phyloP scores from a whole-genome alignment of 805 yeast genomes.

The Yarrowia sp. region DNA sequence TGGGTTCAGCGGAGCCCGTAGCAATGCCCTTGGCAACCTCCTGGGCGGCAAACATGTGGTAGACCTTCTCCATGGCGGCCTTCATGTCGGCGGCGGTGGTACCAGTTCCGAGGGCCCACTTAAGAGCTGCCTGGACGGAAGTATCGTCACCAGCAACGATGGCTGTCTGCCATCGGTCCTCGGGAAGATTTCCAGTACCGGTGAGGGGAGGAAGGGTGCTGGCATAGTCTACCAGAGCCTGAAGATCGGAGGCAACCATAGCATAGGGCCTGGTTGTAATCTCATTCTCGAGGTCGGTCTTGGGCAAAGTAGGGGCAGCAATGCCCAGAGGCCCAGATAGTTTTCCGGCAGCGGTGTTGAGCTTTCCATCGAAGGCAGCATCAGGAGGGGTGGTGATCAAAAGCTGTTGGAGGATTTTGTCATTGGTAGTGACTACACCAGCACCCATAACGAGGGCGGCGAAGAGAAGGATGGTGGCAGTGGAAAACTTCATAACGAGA shows the following conservation, averaged over 20 bases:
- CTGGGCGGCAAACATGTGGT: background rate
- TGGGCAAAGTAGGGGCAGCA: background rate
- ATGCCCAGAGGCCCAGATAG: no score
- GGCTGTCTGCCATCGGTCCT: background rate
- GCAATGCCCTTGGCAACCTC: background rate
- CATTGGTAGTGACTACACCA: background rate
- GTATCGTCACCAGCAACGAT: background rate
- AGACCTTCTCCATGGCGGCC: background rate
- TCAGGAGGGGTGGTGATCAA: background rate
- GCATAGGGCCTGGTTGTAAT: background rate
- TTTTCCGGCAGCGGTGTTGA: background rate
- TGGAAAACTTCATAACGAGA: background rate
- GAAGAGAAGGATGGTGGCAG: background rate
- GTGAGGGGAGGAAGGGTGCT: background rate
- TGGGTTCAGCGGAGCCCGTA: background rate
- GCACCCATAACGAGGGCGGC: background rate
- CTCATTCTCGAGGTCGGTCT: background rate
- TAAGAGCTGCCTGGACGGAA: background rate
- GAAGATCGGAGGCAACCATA: background rate
- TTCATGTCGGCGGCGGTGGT: background rate
- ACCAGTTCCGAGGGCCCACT: background rate
- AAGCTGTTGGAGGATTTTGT: no score
- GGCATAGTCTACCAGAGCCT: background rate
- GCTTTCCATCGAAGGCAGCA: background rate
- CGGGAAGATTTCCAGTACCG: no score